phyloP scores from a whole-genome alignment of 768 basidiomycete species.

The Arthromyces matolae region DNA sequence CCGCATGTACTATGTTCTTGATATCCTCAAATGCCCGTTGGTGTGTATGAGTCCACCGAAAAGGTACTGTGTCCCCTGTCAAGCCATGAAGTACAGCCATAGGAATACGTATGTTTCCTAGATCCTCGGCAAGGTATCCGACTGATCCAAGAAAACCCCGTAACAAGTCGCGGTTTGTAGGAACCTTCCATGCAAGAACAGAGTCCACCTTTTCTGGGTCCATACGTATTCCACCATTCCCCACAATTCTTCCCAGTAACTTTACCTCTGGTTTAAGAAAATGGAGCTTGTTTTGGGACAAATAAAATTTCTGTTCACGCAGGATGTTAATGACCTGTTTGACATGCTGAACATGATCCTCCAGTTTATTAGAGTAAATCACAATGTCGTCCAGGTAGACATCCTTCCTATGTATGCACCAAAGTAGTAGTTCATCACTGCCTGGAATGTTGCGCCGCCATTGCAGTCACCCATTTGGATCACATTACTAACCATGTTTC shows the following conservation, averaged over 20 bases:
- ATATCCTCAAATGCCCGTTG: not conserved
- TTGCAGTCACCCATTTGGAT: too few relatives aligned
- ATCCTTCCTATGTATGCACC: not conserved
- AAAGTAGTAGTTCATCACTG: constrained; percentile 7
- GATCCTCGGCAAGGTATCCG: not conserved
- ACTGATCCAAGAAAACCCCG: not conserved
- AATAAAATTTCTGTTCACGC: not conserved
- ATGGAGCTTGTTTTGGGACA: not conserved
- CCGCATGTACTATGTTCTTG: too few relatives aligned
- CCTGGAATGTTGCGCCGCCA: not conserved
- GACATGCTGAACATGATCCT: not conserved
- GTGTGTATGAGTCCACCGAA: not conserved
- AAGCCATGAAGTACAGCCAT: constrained; percentile 4
- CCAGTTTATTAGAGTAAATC: constrained; percentile 1
- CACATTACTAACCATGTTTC: constrained; percentile 3
- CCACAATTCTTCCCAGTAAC: not conserved
- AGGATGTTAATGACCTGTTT: not conserved
- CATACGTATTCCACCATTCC: not conserved
- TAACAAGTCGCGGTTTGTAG: not conserved
- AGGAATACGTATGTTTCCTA: not conserved
- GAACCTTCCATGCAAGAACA: not conserved
- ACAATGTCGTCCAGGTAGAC: too few relatives aligned
- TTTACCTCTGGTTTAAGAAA: not conserved
- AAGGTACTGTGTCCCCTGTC: not conserved
- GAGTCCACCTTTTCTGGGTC: not conserved